These are phyloP conservation scores for Mycena latifolia DNA, from an alignment of 768 basidiomycete species.

Conservation along the genomic window DNA sequence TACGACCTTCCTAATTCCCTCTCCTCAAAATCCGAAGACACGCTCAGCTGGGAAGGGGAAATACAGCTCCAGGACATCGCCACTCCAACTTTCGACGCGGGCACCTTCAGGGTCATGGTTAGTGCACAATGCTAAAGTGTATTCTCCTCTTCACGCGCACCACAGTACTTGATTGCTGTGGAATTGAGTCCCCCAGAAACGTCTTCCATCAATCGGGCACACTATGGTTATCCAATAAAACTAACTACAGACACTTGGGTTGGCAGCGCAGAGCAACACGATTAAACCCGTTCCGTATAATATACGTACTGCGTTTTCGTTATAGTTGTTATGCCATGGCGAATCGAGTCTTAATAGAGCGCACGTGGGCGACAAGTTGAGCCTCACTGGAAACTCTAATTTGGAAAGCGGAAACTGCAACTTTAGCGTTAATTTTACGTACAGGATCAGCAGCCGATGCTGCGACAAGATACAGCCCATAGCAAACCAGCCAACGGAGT, in stretches of 20 bases:
- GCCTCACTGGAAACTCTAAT: too few species aligned
- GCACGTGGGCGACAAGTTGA: too few species aligned
- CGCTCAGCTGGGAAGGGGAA: constrained; percentile 30
- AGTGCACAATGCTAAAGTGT: background rate
- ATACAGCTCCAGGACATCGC: constrained; percentile 16
- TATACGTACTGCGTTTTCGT: too few species aligned
- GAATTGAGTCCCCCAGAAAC: constrained; percentile 25
- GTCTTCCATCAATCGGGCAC: constrained; percentile 18
- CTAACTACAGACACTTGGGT: constrained; percentile 32
- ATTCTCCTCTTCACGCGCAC: background rate
- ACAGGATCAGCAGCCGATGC: too few species aligned
- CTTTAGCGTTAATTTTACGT: too few species aligned
- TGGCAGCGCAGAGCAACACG: constrained; percentile 18
- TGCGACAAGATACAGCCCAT: too few species aligned
- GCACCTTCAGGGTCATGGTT: constrained; percentile 21
- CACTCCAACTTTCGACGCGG: constrained; percentile 23
- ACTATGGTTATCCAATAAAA: constrained; percentile 28
- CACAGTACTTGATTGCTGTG: constrained; percentile 29
- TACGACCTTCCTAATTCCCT: background rate
- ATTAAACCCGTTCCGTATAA: background rate
- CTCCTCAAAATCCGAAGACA: background rate
- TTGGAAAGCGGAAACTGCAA: too few species aligned
- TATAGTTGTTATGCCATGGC: too few species aligned
- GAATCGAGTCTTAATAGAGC: too few species aligned
- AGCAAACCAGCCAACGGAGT: too few species aligned